Percentiles rank a stretch among this genome's conserved stretches.
These are phyloP conservation scores for Thecaphora thlaspeos DNA, from an alignment of 1,284 basidiomycete genomes.

Conservation along the genomic window DNA sequence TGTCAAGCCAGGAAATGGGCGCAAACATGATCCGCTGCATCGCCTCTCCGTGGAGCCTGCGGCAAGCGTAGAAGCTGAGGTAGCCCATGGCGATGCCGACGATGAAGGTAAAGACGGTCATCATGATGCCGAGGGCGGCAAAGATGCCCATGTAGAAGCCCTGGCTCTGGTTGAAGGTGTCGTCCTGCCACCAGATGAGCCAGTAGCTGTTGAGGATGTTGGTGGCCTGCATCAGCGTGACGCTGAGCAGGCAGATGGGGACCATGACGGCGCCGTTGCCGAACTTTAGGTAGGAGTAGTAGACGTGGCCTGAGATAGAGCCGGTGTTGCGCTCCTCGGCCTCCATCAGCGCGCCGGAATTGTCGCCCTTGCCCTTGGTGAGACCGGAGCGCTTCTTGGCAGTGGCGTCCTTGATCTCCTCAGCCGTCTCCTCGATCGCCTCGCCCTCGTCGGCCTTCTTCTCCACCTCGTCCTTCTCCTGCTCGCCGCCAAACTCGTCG, in stretches of 20 bases:
- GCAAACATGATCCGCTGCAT: slow-evolving; percentile 65
- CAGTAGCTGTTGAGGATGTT: slow-evolving; percentile 60
- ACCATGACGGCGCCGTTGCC: slow-evolving; percentile 66
- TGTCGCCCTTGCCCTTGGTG: slow-evolving; percentile 29
- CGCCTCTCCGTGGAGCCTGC: slow-evolving; percentile 66
- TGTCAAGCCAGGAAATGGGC: slow-evolving; percentile 77
- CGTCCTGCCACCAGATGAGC: slow-evolving; percentile 63
- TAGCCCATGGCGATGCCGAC: slow-evolving; percentile 67
- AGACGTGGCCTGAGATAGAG: slow-evolving; percentile 62
- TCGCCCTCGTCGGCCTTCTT: slow-evolving; percentile 40
- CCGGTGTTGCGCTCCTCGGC: slow-evolving; percentile 55
- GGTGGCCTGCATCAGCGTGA: slow-evolving; percentile 68
- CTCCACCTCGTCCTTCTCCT: slow-evolving; percentile 40
- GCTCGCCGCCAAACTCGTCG: slow-evolving; percentile 8
- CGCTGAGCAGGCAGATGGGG: slow-evolving; percentile 65
- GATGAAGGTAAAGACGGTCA: slow-evolving; percentile 67
- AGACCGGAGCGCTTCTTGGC: slow-evolving; percentile 27
- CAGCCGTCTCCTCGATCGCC: slow-evolving; percentile 3
- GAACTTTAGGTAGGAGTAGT: slow-evolving; percentile 68
- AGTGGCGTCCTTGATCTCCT: slow-evolving; percentile 28
- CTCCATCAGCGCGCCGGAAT: slow-evolving; percentile 42
- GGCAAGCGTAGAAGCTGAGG: slow-evolving; percentile 68
- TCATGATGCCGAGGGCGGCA: slow-evolving; percentile 66
- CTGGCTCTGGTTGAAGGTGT: slow-evolving; percentile 61
- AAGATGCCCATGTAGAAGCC: slow-evolving; percentile 74